phyloP scores from a whole-genome alignment of 2,329 filamentous ascomycete genomes.

The Pseudogymnoascus sp. region DNA sequence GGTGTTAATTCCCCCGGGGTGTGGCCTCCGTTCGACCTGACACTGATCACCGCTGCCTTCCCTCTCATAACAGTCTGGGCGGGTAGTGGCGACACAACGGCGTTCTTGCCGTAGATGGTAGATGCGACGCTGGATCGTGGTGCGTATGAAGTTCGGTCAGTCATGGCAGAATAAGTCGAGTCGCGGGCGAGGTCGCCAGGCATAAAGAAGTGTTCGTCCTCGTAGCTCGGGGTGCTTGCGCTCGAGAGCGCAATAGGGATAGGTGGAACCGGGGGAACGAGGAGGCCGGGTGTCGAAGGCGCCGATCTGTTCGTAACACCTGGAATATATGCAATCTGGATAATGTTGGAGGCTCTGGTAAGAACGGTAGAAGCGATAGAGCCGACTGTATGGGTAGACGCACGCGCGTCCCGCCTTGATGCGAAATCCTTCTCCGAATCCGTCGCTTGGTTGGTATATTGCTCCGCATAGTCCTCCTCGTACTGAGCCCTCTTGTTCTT shows the following conservation, averaged over 20 bases:
- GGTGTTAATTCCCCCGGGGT: conserved; percentile 51
- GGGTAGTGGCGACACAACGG: conserved; percentile 68
- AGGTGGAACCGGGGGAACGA: conserved; percentile 88
- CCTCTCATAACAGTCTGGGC: conserved; percentile 81
- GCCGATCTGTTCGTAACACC: conserved; percentile 89
- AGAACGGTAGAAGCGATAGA: conserved; percentile 94
- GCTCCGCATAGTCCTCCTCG: conserved; percentile 49
- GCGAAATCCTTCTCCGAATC: conserved; percentile 46
- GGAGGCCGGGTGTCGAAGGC: conserved; percentile 69
- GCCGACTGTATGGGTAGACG: conserved; percentile 76
- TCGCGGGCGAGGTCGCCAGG: conserved; percentile 75
- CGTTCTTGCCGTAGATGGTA: conserved; percentile 88
- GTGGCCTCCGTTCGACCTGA: conserved; percentile 61
- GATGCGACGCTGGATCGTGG: conserved; percentile 71
- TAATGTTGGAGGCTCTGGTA: conserved; percentile 95
- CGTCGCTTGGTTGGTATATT: conserved; percentile 41
- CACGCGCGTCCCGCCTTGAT: conserved; percentile 52
- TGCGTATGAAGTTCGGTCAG: conserved; percentile 55
- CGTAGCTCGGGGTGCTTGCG: conserved; percentile 49
- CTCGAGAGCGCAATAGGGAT: conserved; percentile 63
- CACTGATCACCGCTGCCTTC: conserved; percentile 87
- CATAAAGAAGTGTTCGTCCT: conserved; percentile 89
- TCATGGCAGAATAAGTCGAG: conserved; percentile 77
- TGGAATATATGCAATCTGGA: conserved; percentile 98
- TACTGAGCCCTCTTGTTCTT: conserved; percentile 68